A percentile compares a stretch with the other conserved stretches of the same genome.
Conservation (phyloP, 805 yeast species). For the Isabelozyma gotoi region DNA sequence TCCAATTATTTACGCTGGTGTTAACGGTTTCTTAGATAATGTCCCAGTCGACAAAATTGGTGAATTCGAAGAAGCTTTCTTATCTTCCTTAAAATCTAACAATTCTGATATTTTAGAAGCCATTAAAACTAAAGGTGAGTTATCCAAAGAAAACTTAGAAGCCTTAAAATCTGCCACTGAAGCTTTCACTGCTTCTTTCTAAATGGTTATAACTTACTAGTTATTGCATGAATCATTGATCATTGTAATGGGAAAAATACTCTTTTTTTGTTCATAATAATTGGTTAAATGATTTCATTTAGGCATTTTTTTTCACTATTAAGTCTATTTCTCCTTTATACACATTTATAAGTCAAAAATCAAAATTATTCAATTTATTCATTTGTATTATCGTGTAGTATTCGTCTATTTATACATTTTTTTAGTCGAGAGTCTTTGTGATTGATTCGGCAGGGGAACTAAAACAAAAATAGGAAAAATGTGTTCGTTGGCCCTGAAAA, state of each 20-base stretch:
- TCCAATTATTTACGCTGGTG: slow-evolving; percentile 99
- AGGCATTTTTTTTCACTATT: too few relatives aligned
- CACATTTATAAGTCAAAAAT: neutral
- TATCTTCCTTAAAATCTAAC: slow-evolving; percentile 88
- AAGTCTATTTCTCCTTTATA: neutral
- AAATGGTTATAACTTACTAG: slow-evolving; percentile 14
- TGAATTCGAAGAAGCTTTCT: slow-evolving; percentile 90
- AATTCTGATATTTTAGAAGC: slow-evolving; percentile 80
- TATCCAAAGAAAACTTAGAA: slow-evolving; percentile 82
- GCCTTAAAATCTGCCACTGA: slow-evolving; percentile 89
- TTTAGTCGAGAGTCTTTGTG: too few relatives aligned
- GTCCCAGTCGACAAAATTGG: slow-evolving; percentile 82
- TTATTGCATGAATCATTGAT: neutral
- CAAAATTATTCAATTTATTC: neutral
- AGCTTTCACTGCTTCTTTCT: slow-evolving; percentile 88
- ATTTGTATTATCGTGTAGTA: neutral
- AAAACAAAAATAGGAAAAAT: too few relatives aligned
- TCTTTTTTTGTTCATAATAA: neutral
- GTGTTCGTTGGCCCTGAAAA: too few relatives aligned
- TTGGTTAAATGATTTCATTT: neutral
- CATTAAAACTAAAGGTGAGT: slow-evolving; percentile 86
- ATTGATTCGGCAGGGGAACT: too few relatives aligned
- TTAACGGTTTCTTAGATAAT: slow-evolving; percentile 95
- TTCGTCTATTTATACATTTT: too few relatives aligned
- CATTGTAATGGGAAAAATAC: slow-evolving; percentile 1